Conservation (phyloP, 495 filamentous ascomycete genomes). For the Penicillium paxilli region DNA sequence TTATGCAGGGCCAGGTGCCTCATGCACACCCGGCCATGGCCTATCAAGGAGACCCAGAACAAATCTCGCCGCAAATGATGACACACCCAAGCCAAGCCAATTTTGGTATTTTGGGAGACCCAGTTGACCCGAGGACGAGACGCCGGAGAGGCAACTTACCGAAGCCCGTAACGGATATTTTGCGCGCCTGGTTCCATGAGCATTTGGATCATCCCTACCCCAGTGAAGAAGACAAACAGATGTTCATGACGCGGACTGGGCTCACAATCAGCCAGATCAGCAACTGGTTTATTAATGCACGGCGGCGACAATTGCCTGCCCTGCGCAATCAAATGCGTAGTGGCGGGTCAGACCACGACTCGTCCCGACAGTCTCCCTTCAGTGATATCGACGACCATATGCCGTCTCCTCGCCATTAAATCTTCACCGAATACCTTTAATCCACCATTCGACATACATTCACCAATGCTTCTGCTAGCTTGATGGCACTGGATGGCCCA, state of each 20-base stretch:
- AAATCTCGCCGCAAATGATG: conserved; percentile 29
- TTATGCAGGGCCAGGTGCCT: conserved; percentile 31
- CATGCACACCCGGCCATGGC: conserved; percentile 33
- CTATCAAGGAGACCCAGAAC: conserved; percentile 37
- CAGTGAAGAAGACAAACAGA: conserved; percentile 86
- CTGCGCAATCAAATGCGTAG: conserved; percentile 58
- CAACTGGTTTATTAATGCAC: conserved; percentile 96
- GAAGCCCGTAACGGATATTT: conserved; percentile 78
- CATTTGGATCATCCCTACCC: conserved; percentile 85
- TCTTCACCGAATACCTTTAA: no score
- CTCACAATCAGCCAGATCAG: conserved; percentile 85
- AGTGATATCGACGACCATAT: conserved; percentile 45
- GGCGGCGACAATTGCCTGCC: conserved; percentile 72
- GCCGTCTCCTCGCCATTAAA: conserved; percentile 32
- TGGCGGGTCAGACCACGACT: conserved; percentile 33
- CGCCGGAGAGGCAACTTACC: conserved; percentile 81
- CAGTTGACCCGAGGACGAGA: conserved; percentile 50
- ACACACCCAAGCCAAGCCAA: conserved; percentile 39
- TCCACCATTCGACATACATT: neutral
- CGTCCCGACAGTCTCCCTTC: conserved; percentile 39
- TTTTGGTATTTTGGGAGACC: conserved; percentile 47
- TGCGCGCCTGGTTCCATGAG: conserved; percentile 76
- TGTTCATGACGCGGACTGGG: conserved; percentile 71
- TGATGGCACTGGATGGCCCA: neutral
- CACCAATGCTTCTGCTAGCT: neutral